Base-by-base conservation (phyloP, 352 stramenopile species). In the Phytophthora cryptogea region DNA sequence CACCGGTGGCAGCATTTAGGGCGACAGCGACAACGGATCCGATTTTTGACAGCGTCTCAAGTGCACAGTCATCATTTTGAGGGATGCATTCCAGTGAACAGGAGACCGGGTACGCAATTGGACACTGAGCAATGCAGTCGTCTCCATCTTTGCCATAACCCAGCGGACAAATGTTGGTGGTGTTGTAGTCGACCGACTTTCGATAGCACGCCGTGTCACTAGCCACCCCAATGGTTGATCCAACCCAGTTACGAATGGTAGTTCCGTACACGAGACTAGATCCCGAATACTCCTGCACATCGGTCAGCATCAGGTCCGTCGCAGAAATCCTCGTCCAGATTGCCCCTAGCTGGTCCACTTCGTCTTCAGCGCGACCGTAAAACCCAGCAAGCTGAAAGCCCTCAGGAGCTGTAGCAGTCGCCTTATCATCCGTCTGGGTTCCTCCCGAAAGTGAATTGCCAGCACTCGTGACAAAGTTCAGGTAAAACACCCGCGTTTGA, bases 71-170 rank as follows among this genome's bases (percentile, higher is more conserved):
- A 20, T 69, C 61, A 16, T 69, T 69, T 35, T 69, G 56, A 76
- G 77, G 80, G 11, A 89, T 73, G 39, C 70, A 78, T 28, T 78
- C 66, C 52, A 73, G 42, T 5, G 56, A 64, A 23, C 70, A 78
- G 0, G 57, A 48, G 2, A 78, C 63, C 0, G 66, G 70, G 26
- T 76, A 78, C 6, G 68, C 53, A 3, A 78, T 26, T 1, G 70
- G 70, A 30, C 70, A 78, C n/a, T 73, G 54, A 3, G 66, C 61
- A 13, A 54, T 52, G 33, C 68, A 77, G 20, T 65, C 23, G 4
- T 27, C 17, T 4, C 51, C 61, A 6, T 65, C 61, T 16, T 66
- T 69, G 30, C 61, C 54, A 2, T 69, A 69, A 3, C 61, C 61
- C 36, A 69, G 49, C 5, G 61, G 54, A 35, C 61, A 69, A 46